Evolutionary conservation across 805 yeast genomes (phyloP), one percentile per base, ranked within the genome.

Genomic region (Suhomyces emberorum): DNA sequence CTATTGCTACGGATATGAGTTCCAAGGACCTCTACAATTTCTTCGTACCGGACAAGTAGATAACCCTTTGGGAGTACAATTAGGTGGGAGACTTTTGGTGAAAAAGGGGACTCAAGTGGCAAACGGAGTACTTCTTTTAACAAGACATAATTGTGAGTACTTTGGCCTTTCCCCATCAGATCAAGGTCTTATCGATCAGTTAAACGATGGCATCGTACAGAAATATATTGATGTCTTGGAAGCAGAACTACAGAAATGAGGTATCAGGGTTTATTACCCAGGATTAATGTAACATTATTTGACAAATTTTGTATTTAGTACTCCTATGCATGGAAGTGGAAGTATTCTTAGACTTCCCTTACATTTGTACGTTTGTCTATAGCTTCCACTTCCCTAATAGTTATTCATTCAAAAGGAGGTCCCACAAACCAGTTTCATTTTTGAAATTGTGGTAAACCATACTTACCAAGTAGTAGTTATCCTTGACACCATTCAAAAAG

Each of bases 361-460:
- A n/a, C n/a, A n/a, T n/a, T n/a, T n/a, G n/a, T n/a, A n/a, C n/a
- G n/a, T n/a, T n/a, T 20, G 9, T 7, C n/a, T 23, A 23, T 9
- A 23, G 26, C 26, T 15, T 30, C 27, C 27, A 19, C 26, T 15
- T 30, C 32, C 10, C 25, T 15, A 39, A 34, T 53, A 46, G 61
- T 56, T 55, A 59, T 55, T 53, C 49, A 26, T 45, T 51, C 35
- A 75, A 56, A 32, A 85, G 58, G 34, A 77, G 48, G 15, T 79
- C 81, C 97, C 97, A 88, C 34, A 88, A 69, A 1, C 81, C 95
- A 40, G 72, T 65, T 49, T 81, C 87, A 37, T 81, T 74, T 32
- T 77, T 76, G 61, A 72, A 88, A 53, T 89, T 91, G 54, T 89
- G 96, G 56, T 86, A 88, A 20, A 91, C 81, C 43, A 91, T 71